Conservation (phyloP, 208 protist species). For the Blechomonas ayalai region DNA sequence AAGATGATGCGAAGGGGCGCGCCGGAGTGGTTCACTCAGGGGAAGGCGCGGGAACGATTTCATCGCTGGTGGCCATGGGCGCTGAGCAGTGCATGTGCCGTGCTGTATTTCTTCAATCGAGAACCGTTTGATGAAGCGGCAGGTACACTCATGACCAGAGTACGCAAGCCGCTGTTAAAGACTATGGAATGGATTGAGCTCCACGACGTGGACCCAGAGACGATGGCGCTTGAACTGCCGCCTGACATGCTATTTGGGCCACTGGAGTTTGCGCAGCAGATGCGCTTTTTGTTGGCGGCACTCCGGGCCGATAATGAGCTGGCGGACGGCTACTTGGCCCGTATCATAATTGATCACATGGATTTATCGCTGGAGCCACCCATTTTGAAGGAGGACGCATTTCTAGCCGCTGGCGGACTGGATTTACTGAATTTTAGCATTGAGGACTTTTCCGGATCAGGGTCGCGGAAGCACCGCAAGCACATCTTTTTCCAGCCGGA, state of each 20-base stretch:
- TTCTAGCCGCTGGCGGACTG: constrained; percentile 50
- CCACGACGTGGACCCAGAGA: constrained; percentile 84
- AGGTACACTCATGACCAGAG: constrained; percentile 58
- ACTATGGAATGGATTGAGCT: constrained; percentile 88
- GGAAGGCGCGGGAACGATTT: constrained; percentile 70
- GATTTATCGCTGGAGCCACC: constrained; percentile 82
- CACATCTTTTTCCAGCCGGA: constrained; percentile 87
- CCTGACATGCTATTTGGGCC: constrained; percentile 86
- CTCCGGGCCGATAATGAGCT: constrained; percentile 84
- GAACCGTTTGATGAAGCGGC: constrained; percentile 86
- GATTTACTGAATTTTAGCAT: constrained; percentile 75
- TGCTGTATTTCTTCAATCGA: constrained; percentile 78
- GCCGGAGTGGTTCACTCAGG: constrained; percentile 79
- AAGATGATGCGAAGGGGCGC: constrained; percentile 70
- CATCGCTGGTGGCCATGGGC: constrained; percentile 86
- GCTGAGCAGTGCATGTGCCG: constrained; percentile 62
- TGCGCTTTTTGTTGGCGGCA: constrained; percentile 82
- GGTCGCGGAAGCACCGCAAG: constrained; percentile 36
- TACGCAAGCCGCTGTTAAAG: constrained; percentile 71
- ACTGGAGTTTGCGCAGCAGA: constrained; percentile 78
- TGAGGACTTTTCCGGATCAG: constrained; percentile 69
- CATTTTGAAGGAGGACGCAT: constrained; percentile 47
- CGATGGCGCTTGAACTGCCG: constrained; percentile 83
- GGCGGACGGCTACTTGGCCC: constrained; percentile 83
- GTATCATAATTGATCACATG: constrained; percentile 81